These are phyloP conservation scores for Candida silvatica DNA, from an alignment of 805 yeast genomes.

Conservation along the genomic window DNA sequence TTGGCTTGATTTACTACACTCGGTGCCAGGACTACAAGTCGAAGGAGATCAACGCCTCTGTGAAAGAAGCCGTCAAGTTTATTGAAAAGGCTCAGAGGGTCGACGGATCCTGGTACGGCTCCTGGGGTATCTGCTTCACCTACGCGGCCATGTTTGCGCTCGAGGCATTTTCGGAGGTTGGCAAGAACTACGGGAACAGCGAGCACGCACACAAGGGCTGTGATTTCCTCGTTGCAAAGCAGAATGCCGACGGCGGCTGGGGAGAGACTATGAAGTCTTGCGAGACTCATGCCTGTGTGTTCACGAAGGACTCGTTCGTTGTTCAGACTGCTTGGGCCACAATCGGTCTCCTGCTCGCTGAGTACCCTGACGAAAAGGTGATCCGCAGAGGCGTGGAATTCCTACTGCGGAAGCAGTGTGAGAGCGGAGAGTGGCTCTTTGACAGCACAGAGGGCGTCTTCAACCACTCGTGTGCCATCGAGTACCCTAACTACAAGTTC, in stretches of 20 bases:
- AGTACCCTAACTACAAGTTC: slow-evolving; percentile 89
- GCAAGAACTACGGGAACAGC: slow-evolving; percentile 52
- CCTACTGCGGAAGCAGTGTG: slow-evolving; percentile 55
- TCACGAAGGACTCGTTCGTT: slow-evolving; percentile 47
- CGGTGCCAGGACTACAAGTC: slow-evolving; percentile 56
- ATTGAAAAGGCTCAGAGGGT: slow-evolving; percentile 56
- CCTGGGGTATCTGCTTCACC: slow-evolving; percentile 96
- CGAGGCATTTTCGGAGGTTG: slow-evolving; percentile 77
- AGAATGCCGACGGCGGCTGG: slow-evolving; percentile 93
- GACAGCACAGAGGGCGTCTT: slow-evolving; percentile 93
- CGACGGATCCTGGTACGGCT: slow-evolving; percentile 98
- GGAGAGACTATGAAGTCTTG: slow-evolving; percentile 89
- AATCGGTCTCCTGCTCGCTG: slow-evolving; percentile 72
- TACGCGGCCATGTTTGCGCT: slow-evolving; percentile 98
- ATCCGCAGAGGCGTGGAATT: slow-evolving; percentile 57
- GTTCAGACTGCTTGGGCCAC: slow-evolving; percentile 94
- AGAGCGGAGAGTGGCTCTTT: slow-evolving; percentile 77
- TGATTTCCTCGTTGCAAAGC: slow-evolving; percentile 70
- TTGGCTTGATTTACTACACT: slow-evolving; percentile 77
- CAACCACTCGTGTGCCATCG: slow-evolving; percentile 87
- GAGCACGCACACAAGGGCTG: slow-evolving; percentile 66
- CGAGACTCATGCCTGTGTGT: slow-evolving; percentile 70
- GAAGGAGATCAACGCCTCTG: slow-evolving; percentile 59
- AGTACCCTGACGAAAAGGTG: slow-evolving; percentile 62
- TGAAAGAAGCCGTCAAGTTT: slow-evolving; percentile 64